A percentile compares a stretch with the other conserved stretches of the same genome.
phyloP scores from a whole-genome alignment of 805 yeast genomes.

The Groenewaldozyma salmanticensis region DNA sequence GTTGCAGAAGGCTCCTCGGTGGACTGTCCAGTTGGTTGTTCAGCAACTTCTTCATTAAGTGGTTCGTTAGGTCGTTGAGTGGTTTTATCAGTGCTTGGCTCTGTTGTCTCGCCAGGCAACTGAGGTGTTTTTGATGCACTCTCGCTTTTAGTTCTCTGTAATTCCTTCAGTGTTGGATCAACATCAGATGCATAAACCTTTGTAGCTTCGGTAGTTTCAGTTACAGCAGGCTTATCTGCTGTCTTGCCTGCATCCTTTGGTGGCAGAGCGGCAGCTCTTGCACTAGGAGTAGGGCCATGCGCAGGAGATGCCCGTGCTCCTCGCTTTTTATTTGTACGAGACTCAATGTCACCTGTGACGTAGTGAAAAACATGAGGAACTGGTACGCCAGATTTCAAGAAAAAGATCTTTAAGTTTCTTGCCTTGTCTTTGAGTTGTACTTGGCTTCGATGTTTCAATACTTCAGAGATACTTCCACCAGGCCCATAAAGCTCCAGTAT shows the following conservation, averaged over 20 bases:
- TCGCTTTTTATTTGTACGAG: slow-evolving; percentile 8
- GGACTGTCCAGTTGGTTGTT: neutral
- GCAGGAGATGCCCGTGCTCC: slow-evolving; percentile 5
- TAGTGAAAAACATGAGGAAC: slow-evolving; percentile 71
- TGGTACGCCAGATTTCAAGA: slow-evolving; percentile 61
- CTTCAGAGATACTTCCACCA: slow-evolving; percentile 80
- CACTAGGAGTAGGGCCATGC: slow-evolving; percentile 7
- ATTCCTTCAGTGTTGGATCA: neutral
- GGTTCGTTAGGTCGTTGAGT: too few relatives aligned
- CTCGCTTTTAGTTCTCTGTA: neutral
- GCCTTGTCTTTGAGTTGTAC: slow-evolving; percentile 95
- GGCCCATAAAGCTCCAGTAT: slow-evolving; percentile 87
- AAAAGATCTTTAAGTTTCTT: slow-evolving; percentile 86
- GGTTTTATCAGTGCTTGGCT: too few relatives aligned
- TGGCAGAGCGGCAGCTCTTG: neutral
- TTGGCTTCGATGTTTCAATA: slow-evolving; percentile 77
- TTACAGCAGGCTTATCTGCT: neutral
- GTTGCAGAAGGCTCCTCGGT: neutral
- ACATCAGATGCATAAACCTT: neutral
- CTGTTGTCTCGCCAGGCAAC: too few relatives aligned
- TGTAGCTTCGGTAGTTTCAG: neutral
- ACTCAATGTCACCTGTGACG: slow-evolving; percentile 68
- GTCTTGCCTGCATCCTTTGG: neutral
- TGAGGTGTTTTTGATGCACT: neutral
- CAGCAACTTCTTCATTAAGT: neutral